phyloP scores from a whole-genome alignment of 2,329 filamentous ascomycete species.

The Boeremia lycopersici region DNA sequence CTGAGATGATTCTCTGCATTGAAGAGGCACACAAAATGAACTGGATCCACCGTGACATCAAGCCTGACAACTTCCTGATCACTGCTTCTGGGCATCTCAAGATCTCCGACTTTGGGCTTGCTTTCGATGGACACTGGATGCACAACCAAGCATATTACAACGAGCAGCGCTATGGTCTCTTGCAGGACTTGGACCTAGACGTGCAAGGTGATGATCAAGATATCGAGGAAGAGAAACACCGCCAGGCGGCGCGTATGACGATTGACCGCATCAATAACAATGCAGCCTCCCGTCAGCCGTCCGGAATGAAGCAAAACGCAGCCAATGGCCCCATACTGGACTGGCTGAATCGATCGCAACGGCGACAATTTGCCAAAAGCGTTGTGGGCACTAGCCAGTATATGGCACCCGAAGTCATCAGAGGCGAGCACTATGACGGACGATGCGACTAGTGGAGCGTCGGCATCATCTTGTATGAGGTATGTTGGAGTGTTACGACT shows the following conservation, averaged over 20 bases:
- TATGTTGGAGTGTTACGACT: slow-evolving; percentile 29
- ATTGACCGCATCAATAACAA: slow-evolving; percentile 47
- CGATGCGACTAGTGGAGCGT: slow-evolving; percentile 98
- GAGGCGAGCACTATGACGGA: slow-evolving; percentile 82
- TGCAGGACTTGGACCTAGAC: slow-evolving; percentile 76
- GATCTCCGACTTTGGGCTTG: slow-evolving; percentile 94
- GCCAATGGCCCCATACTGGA: slow-evolving; percentile 43
- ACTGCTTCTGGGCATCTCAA: slow-evolving; percentile 87
- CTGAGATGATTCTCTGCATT: slow-evolving; percentile 94
- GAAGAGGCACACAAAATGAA: slow-evolving; percentile 87
- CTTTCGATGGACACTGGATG: slow-evolving; percentile 94
- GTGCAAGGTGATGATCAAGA: slow-evolving; percentile 78
- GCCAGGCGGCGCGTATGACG: slow-evolving; percentile 60
- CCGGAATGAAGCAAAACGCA: slow-evolving; percentile 29
- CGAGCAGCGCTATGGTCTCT: slow-evolving; percentile 77
- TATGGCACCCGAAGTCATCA: slow-evolving; percentile 94
- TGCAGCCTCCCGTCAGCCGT: slow-evolving; percentile 19
- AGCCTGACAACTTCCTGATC: slow-evolving; percentile 96
- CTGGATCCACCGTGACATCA: slow-evolving; percentile 95
- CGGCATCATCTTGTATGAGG: slow-evolving; percentile 89
- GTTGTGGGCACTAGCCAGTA: slow-evolving; percentile 96
- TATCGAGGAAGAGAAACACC: slow-evolving; percentile 55
- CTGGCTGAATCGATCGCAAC: slow-evolving; percentile 56
- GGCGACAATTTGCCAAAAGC: slow-evolving; percentile 76
- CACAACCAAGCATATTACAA: slow-evolving; percentile 89